Evolutionary conservation across 768 basidiomycete species (phyloP).

Genomic region (Hebeloma cylindrosporum): DNA sequence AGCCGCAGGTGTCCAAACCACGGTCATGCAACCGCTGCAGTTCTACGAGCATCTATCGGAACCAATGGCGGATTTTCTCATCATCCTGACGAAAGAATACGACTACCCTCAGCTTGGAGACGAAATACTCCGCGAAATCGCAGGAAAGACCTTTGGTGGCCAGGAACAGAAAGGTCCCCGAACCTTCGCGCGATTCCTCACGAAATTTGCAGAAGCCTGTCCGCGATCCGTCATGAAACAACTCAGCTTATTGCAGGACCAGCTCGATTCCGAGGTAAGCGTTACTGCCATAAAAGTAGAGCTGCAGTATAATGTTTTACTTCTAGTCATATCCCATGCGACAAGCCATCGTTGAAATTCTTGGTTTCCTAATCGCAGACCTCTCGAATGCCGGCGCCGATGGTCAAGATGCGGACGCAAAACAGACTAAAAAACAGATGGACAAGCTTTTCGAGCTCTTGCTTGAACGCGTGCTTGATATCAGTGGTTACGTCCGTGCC

Average conservation of each 20-base stretch:
- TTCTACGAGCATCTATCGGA: conserved; percentile 95
- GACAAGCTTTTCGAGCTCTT: conserved; percentile 80
- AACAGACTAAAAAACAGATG: conserved; percentile 70
- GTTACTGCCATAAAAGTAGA: neutral
- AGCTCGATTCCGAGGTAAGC: conserved; percentile 88
- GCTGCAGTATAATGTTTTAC: neutral
- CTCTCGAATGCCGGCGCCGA: conserved; percentile 51
- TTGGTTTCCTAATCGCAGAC: too few species aligned
- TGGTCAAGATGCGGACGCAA: conserved; percentile 44
- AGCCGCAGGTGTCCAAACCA: conserved; percentile 79
- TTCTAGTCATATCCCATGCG: conserved; percentile 92
- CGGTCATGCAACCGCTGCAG: conserved; percentile 88
- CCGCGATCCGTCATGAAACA: conserved; percentile 87
- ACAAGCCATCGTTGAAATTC: conserved; percentile 85
- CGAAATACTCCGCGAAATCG: conserved; percentile 87
- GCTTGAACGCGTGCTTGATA: conserved; percentile 83
- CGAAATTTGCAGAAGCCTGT: conserved; percentile 74
- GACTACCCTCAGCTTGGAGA: conserved; percentile 89
- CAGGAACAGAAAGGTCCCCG: conserved; percentile 88
- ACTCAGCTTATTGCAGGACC: conserved; percentile 77
- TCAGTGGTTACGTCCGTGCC: conserved; percentile 86
- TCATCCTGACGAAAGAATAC: conserved; percentile 77
- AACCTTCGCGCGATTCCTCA: conserved; percentile 81
- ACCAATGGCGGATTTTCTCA: conserved; percentile 88
- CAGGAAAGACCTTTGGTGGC: conserved; percentile 69